Evolutionary conservation across 495 filamentous ascomycete genomes (phyloP), one percentile per base, ranked within the genome.

Genomic region (Cercophora sp.): DNA sequence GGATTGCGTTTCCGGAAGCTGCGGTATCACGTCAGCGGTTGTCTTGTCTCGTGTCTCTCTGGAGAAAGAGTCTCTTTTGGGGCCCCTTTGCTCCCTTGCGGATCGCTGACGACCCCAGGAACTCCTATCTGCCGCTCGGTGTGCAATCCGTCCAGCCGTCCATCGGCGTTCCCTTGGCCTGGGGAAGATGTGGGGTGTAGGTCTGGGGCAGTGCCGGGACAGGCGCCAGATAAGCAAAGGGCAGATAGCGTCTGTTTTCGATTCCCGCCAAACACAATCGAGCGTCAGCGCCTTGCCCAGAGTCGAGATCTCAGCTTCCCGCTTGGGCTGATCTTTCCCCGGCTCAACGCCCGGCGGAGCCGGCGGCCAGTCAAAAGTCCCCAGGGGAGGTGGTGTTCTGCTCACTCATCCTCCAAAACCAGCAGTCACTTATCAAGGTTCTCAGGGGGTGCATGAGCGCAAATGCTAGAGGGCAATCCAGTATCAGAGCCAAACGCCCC

Each of bases 1-100:
- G 24, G 22, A 44, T 6, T 35, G 56, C 46, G 52, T 36, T 42
- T 31, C 24, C 35, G 15, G 48, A 52, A 3, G 22, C 48, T 48
- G 44, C 34, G 44, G 49, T 51, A 61, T 62, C 59, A 62, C 59
- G 59, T 59, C 59, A 62, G 56, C 59, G 43, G 25, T 40, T 16
- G 36, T 51, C 27, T 50, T 29, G 15, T 42, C 16, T n/a, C 18
- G 5, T 40, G 39, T n/a, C n/a, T n/a, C n/a, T n/a, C n/a, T n/a
- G n/a, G n/a, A n/a, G n/a, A n/a, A 15, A 16, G 27, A 16, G n/a
- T 15, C 10, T 24, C 2, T 50, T 25, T 11, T 40, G 54, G 37
- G 36, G 42, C 27, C 47, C 47, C 41, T 44, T 53, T 54, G 44
- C 35, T 19, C 5, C 16, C 5, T 50, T 24, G 29, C n/a, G 10